These are phyloP conservation scores for Xerophyta viscosa DNA, from an alignment of 106 monocot species.

Conservation along the genomic window DNA sequence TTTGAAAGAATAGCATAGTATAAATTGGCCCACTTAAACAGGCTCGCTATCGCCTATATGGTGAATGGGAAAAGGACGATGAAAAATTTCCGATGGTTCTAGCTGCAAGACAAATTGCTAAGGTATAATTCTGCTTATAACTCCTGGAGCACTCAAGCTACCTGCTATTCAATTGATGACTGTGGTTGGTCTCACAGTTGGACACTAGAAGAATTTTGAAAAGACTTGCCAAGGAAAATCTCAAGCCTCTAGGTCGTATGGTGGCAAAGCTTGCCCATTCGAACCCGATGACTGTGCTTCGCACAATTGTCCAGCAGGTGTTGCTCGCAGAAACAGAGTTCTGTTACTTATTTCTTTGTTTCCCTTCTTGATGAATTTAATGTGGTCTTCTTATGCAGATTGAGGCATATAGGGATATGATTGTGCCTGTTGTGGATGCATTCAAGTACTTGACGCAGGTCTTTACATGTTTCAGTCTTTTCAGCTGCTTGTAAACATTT, in stretches of 20 bases:
- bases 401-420: constrained; percentile 98
- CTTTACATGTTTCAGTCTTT: not conserved
- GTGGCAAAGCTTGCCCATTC: constrained; percentile 97
- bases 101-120: constrained; percentile 79
- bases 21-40: constrained; percentile 14
- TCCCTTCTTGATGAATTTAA: not conserved
- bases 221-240: constrained; percentile 95
- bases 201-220: constrained; percentile 94
- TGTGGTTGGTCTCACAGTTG: constrained; percentile 56
- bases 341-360: not conserved
- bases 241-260: constrained; percentile 95
- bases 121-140: constrained; percentile 30
- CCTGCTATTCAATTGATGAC: not conserved
- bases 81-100: constrained; percentile 76
- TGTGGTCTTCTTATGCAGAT: constrained; percentile 39
- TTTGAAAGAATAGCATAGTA: not conserved
- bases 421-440: constrained; percentile 95
- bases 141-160: not conserved
- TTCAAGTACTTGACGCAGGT: constrained; percentile 99
- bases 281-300: constrained; percentile 97
- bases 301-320: constrained; percentile 98
- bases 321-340: no score
- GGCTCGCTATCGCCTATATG: constrained; percentile 93
- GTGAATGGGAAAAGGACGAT: constrained; percentile 98
- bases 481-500: no score